Base-by-base conservation (phyloP, 176 grass and related monocot species). In the Cymbopogon citratus region DNA sequence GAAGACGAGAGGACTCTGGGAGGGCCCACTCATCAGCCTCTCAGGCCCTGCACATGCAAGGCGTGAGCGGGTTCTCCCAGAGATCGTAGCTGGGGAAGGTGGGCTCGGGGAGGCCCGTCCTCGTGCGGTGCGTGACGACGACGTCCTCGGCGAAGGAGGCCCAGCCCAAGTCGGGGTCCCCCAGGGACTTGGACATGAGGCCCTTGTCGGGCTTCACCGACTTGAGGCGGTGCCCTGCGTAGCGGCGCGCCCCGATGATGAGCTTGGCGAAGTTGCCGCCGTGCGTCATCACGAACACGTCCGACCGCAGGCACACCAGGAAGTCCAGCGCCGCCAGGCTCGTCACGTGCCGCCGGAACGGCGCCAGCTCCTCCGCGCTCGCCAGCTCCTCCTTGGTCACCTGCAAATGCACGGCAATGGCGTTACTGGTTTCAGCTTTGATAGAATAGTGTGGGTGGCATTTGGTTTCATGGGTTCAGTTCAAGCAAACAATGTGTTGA, bases 141-240 rank as follows among this genome's bases (percentile, higher is more conserved):
- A 95, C 92, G 27, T 95, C 90, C 85, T 95, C 90, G 0, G 75
- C 82, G 28, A 95, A 89, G 25, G 92, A 77, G 44, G 90, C 92
- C 92, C 92, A 95, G 46, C 90, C 92, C 85, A 95, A 87, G 84
- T 90, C 87, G 1, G 92, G 87, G 66, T 95, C 92, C 7, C 92
- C 92, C 19, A 95, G 83, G 24, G 87, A 92, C 88, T 90, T 92
- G 85, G 90, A 95, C 92, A 95, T 95, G 73, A 95, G 74, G 11
- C 92, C 92, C 82, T 95, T 95, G 85, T 95, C 90, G 0, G 92
- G 92, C 85, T 95, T 95, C 84, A 95, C 91, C 48, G 90, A 95
- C 70, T 90, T 95, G 38, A 95, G 87, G 66, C 87, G 85, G 73
- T 95, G 93, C 57, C 84, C 89, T 85, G 73, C 63, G 80, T 95